Evolutionary conservation across 768 basidiomycete species (phyloP).

Genomic region (Termitomyces heimii): DNA sequence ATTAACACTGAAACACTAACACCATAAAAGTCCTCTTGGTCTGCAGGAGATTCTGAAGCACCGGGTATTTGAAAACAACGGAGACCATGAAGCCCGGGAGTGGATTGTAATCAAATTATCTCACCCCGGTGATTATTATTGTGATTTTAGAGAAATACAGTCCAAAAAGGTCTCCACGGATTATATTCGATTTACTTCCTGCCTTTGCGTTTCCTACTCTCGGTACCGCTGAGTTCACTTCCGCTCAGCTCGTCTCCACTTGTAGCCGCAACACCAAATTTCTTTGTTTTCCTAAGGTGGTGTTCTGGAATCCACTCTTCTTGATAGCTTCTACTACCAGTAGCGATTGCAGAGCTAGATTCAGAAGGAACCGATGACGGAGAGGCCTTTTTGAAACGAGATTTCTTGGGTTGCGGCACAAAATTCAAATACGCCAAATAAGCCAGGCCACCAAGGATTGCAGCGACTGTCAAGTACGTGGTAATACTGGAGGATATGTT

Average conservation of each 20-base stretch:
- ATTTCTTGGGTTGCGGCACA: constrained; percentile 58
- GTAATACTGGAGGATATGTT: constrained; percentile 34
- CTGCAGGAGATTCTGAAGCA: no score
- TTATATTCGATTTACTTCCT: constrained; percentile 28
- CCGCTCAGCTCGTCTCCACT: constrained; percentile 65
- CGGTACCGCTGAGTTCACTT: constrained; percentile 58
- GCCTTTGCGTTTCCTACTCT: constrained; percentile 53
- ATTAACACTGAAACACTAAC: no score
- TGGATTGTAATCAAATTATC: background rate
- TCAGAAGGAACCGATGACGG: constrained; percentile 34
- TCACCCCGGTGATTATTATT: background rate
- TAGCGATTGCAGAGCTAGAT: constrained; percentile 53
- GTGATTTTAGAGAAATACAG: constrained; percentile 3
- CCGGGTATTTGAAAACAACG: no score
- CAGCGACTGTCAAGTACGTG: constrained; percentile 67
- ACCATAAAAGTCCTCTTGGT: no score
- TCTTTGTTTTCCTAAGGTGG: constrained; percentile 67
- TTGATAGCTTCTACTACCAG: constrained; percentile 66
- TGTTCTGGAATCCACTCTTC: constrained; percentile 94
- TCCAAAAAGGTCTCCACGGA: background rate
- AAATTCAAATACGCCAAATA: constrained; percentile 67
- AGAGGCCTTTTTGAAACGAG: constrained; percentile 37
- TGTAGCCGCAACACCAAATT: constrained; percentile 33
- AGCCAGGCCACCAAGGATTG: constrained; percentile 52
- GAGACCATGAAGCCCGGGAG: no score